Percentiles rank a stretch among this genome's conserved stretches.
Conservation (phyloP, 495 filamentous ascomycete genomes). For the Neurospora sublineolata region DNA sequence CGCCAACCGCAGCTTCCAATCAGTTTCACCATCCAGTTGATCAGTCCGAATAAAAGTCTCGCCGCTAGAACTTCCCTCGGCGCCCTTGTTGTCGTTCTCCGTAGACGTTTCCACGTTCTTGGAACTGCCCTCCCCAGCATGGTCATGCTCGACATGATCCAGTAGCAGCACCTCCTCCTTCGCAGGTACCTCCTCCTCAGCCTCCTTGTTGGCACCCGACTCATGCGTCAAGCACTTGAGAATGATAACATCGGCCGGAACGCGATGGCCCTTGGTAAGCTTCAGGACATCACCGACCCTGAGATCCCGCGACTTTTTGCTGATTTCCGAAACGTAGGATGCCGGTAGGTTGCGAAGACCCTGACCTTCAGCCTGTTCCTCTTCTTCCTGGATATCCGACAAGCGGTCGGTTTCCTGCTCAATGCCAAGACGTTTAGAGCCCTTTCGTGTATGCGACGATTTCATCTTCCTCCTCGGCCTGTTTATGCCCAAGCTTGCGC, state of each 20-base stretch:
- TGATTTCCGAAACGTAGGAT: slow-evolving; percentile 46
- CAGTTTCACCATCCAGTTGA: slow-evolving; percentile 95
- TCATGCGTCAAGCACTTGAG: slow-evolving; percentile 73
- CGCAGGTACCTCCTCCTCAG: slow-evolving; percentile 15
- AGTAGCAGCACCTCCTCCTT: slow-evolving; percentile 29
- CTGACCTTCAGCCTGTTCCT: slow-evolving; percentile 38
- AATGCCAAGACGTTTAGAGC: slow-evolving; percentile 17
- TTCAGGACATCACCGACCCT: slow-evolving; percentile 93
- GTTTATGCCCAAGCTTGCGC: slow-evolving; percentile 15
- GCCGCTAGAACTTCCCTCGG: slow-evolving; percentile 39
- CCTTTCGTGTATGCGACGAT: slow-evolving; percentile 21
- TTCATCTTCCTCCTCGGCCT: slow-evolving; percentile 27
- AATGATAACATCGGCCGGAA: slow-evolving; percentile 91
- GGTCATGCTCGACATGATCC: slow-evolving; percentile 23
- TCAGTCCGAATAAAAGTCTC: slow-evolving; percentile 97
- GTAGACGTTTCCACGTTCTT: neutral
- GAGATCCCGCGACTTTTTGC: slow-evolving; percentile 75
- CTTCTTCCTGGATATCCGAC: slow-evolving; percentile 42
- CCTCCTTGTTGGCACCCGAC: slow-evolving; percentile 15
- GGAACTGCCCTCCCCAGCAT: slow-evolving; percentile 16
- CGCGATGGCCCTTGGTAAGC: slow-evolving; percentile 76
- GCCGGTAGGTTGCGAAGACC: slow-evolving; percentile 25
- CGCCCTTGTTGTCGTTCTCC: slow-evolving; percentile 3
- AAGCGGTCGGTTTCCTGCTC: slow-evolving; percentile 28
- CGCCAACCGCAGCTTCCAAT: slow-evolving; percentile 92